Evolutionary conservation across 495 filamentous ascomycete genomes (phyloP).

Genomic region (Thermothielavioides terrestris): DNA sequence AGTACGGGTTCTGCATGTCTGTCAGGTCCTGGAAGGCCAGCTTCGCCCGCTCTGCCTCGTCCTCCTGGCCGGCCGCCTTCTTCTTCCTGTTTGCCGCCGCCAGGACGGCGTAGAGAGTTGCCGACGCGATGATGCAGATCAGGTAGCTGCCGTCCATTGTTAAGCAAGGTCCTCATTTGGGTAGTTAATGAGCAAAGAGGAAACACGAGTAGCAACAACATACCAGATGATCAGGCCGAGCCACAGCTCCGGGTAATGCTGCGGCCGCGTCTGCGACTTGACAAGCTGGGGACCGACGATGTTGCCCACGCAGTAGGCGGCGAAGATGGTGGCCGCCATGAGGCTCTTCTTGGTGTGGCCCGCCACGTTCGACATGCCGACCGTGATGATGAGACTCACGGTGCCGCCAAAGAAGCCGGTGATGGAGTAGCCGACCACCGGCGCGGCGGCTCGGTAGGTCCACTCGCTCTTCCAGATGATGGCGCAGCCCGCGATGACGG

Average conservation of each 20-base stretch:
- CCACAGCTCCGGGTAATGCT: slow-evolving; percentile 66
- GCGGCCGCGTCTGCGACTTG: slow-evolving; percentile 47
- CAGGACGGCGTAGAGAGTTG: slow-evolving; percentile 49
- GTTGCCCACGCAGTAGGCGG: slow-evolving; percentile 62
- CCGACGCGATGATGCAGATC: slow-evolving; percentile 52
- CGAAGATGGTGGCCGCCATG: slow-evolving; percentile 64
- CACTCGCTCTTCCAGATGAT: slow-evolving; percentile 68
- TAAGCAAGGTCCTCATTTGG: too few relatives aligned
- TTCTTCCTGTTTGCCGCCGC: slow-evolving; percentile 48
- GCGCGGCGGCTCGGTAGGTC: slow-evolving; percentile 52
- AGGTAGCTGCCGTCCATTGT: slow-evolving; percentile 48
- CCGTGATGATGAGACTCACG: slow-evolving; percentile 54
- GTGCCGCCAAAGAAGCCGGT: slow-evolving; percentile 64
- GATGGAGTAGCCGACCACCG: slow-evolving; percentile 59
- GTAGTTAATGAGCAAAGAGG: background rate
- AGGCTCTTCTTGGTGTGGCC: slow-evolving; percentile 71
- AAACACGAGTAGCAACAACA: background rate
- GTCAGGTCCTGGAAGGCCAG: slow-evolving; percentile 66
- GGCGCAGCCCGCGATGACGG: slow-evolving; percentile 62
- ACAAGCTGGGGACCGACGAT: slow-evolving; percentile 67
- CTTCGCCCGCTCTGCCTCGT: slow-evolving; percentile 54
- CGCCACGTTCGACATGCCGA: slow-evolving; percentile 65
- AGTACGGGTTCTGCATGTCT: slow-evolving; percentile 67
- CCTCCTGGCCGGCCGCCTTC: slow-evolving; percentile 34
- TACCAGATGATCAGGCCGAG: slow-evolving; percentile 62